phyloP scores from a whole-genome alignment of 345 rosid genomes.

The Populus euphratica region DNA sequence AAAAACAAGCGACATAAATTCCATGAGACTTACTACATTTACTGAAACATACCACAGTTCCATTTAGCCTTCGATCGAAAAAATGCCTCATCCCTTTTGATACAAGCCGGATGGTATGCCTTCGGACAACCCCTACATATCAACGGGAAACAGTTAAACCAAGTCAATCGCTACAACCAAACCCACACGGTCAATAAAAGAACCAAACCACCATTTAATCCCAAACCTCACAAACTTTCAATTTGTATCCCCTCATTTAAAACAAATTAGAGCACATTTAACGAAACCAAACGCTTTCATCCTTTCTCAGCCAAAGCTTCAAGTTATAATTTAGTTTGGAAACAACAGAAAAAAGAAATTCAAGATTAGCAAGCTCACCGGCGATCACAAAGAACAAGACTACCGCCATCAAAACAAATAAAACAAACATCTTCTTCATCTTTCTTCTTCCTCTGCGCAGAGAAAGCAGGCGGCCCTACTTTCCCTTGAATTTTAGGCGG shows the following conservation, averaged over 20 bases:
- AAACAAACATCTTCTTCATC: slow-evolving; percentile 98
- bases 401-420: slow-evolving; percentile 97
- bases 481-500: slow-evolving; percentile 48
- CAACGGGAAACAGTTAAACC: background rate
- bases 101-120: slow-evolving; percentile 96
- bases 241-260: too few species aligned
- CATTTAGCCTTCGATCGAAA: slow-evolving; percentile 83
- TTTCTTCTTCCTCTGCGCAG: slow-evolving; percentile 31
- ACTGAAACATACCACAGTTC: slow-evolving; percentile 74
- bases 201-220: background rate
- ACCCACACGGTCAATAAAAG: background rate
- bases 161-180: background rate
- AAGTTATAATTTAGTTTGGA: too few species aligned
- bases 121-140: slow-evolving; percentile 84
- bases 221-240: too few species aligned
- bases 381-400: slow-evolving; percentile 97
- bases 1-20: too few species aligned
- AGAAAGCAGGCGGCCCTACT: slow-evolving; percentile 12
- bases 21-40: background rate
- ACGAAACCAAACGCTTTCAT: too few species aligned
- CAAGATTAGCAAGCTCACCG: slow-evolving; percentile 41
- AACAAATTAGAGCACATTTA: too few species aligned
- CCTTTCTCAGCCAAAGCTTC: too few species aligned
- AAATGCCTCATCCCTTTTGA: slow-evolving; percentile 83
- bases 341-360: too few species aligned